These are phyloP conservation scores for Cymbopogon flexuosus DNA, from an alignment of 202 grass and related monocot genomes.

Conservation along the genomic window DNA sequence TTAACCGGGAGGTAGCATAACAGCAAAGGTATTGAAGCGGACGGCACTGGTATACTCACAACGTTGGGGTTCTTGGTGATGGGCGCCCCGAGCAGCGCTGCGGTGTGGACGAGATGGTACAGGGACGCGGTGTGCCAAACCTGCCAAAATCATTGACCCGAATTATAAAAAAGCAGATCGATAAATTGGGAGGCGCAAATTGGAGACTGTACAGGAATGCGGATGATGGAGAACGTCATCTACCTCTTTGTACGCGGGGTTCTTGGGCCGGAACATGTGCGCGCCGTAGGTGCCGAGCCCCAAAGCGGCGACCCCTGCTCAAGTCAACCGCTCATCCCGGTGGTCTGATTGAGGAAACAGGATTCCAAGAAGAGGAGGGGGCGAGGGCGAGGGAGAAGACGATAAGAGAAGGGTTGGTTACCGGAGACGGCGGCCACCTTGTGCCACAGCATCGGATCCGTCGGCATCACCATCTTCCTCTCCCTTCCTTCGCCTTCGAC, in stretches of 20 bases:
- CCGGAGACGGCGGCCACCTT: conserved; percentile 90
- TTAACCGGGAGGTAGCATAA: neutral
- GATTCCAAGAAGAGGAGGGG: neutral
- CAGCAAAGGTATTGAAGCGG: neutral
- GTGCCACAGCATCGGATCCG: conserved; percentile 70
- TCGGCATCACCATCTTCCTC: conserved; percentile 26
- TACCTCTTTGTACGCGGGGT: conserved; percentile 74
- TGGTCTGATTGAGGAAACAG: neutral
- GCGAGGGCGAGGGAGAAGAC: neutral
- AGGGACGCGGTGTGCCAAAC: conserved; percentile 86
- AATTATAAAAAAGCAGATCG: conserved; percentile 5
- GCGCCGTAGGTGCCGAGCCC: conserved; percentile 82
- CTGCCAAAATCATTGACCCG: conserved; percentile 17
- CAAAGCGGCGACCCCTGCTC: conserved; percentile 71
- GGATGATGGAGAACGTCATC: neutral
- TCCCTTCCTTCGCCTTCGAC: neutral
- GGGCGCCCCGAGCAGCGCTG: conserved; percentile 80
- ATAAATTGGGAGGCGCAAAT: neutral
- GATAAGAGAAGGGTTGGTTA: neutral
- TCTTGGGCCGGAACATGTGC: conserved; percentile 69
- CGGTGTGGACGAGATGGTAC: conserved; percentile 89
- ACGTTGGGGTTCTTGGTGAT: conserved; percentile 65
- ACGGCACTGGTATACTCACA: conserved; percentile 37
- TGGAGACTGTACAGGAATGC: neutral
- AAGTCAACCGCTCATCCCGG: neutral